Conservation (phyloP, 2,329 filamentous ascomycete genomes). For the Dryadomyces quercus-mongolicae region DNA sequence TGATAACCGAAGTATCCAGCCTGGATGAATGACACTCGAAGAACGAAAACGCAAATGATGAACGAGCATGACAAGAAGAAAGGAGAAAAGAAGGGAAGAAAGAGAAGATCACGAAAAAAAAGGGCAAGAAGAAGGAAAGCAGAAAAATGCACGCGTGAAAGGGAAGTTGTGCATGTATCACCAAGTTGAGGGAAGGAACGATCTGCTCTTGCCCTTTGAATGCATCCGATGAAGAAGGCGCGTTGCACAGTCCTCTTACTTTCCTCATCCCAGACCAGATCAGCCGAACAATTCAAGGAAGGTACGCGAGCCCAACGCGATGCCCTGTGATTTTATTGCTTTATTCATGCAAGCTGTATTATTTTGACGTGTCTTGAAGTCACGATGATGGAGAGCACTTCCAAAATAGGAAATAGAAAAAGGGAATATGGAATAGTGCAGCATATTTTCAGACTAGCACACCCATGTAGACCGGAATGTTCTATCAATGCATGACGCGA, state of each 20-base stretch:
- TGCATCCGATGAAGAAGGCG: neutral
- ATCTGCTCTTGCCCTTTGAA: neutral
- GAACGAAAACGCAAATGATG: neutral
- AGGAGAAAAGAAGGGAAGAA: neutral
- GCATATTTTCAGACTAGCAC: neutral
- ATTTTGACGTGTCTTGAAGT: too few relatives aligned
- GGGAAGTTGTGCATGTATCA: neutral
- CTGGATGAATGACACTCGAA: neutral
- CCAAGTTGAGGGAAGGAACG: conserved; percentile 1
- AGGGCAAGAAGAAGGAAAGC: neutral
- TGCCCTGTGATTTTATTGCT: neutral
- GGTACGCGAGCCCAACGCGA: neutral
- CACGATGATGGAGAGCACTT: too few relatives aligned
- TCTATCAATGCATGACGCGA: too few relatives aligned
- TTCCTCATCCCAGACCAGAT: neutral
- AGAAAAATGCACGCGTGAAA: neutral
- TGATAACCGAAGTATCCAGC: neutral
- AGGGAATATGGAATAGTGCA: too few relatives aligned
- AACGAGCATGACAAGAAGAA: neutral
- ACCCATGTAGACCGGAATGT: neutral
- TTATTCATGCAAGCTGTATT: neutral
- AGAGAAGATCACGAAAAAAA: neutral
- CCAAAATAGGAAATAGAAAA: too few relatives aligned
- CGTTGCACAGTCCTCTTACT: neutral
- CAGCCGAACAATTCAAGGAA: neutral